Percentiles rank a stretch among this genome's conserved stretches.
Conservation (phyloP, 108 stramenopile genomes). For the Cyclotella sp. region DNA sequence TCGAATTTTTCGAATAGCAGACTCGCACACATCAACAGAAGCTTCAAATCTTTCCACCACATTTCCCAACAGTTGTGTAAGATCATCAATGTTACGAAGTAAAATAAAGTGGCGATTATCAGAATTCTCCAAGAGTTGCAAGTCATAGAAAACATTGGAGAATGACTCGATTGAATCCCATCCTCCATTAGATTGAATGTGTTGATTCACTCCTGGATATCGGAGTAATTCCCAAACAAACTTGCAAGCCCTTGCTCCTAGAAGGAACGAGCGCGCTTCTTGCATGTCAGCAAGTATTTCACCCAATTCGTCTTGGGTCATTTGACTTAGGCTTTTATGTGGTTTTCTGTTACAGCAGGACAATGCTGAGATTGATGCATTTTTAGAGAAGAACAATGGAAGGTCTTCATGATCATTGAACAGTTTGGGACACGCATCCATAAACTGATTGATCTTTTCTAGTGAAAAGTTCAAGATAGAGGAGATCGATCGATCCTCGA, state of each 20-base stretch:
- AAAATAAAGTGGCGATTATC: conserved; percentile 38
- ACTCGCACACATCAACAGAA: conserved; percentile 25
- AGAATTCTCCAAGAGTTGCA: conserved; percentile 31
- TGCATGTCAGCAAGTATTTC: conserved; percentile 52
- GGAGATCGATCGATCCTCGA: conserved; percentile 61
- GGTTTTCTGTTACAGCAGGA: not conserved
- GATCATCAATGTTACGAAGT: conserved; percentile 30
- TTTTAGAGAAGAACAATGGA: conserved; percentile 39
- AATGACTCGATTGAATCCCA: conserved; percentile 52
- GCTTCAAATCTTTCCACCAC: conserved; percentile 19
- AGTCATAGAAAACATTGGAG: conserved; percentile 33
- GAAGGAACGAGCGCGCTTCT: conserved; percentile 46
- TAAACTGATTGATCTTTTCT: conserved; percentile 45
- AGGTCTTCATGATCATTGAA: conserved; percentile 24
- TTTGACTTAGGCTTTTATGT: conserved; percentile 12
- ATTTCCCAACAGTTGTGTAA: conserved; percentile 23
- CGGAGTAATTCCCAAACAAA: conserved; percentile 54
- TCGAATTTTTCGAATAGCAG: conserved; percentile 29
- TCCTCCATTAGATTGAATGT: conserved; percentile 47
- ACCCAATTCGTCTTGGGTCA: conserved; percentile 31
- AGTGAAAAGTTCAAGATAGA: conserved; percentile 55
- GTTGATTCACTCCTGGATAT: conserved; percentile 56
- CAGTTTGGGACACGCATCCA: conserved; percentile 5
- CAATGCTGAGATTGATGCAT: conserved; percentile 35
- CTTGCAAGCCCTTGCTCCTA: conserved; percentile 49